These are phyloP conservation scores for Erysimum pusillum DNA, from an alignment of 441 rosid genomes.

Conservation along the genomic window DNA sequence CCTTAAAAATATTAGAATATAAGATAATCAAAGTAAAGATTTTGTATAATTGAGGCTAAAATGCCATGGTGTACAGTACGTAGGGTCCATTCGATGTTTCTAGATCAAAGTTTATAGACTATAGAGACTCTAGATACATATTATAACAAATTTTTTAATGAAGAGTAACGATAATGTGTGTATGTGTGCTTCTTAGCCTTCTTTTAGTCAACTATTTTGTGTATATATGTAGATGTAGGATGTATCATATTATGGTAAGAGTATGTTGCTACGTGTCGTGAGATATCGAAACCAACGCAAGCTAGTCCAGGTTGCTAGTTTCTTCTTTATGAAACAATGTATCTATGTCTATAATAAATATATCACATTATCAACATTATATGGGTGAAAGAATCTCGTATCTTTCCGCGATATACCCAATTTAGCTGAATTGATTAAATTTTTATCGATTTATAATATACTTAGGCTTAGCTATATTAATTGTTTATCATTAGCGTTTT, in stretches of 20 bases:
- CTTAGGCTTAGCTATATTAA: not conserved
- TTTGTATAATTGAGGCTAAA: conserved; percentile 32
- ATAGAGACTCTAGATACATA: conserved; percentile 21
- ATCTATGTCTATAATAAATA: not conserved
- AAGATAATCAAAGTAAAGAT: conserved; percentile 22
- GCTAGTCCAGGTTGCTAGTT: conserved; percentile 32
- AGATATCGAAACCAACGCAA: conserved; percentile 29
- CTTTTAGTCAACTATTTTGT: not conserved
- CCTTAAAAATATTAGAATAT: not conserved
- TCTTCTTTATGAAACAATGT: conserved; percentile 9
- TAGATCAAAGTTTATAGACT: not conserved
- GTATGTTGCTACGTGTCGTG: conserved; percentile 29
- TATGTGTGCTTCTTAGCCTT: conserved; percentile 8
- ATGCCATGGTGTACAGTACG: conserved; percentile 31
- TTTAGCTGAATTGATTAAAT: not conserved
- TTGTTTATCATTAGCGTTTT: too few relatives aligned
- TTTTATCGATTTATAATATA: not conserved
- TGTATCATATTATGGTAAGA: conserved; percentile 6
- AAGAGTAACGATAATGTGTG: conserved; percentile 49
- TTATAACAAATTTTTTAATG: too few relatives aligned
- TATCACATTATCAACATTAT: not conserved
- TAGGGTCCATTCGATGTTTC: conserved; percentile 34
- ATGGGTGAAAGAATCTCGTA: not conserved
- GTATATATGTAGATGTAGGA: conserved; percentile 6
- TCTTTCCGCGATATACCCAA: not conserved